These are phyloP conservation scores for Brettanomyces bruxellensis DNA, from an alignment of 805 yeast species.

Conservation along the genomic window DNA sequence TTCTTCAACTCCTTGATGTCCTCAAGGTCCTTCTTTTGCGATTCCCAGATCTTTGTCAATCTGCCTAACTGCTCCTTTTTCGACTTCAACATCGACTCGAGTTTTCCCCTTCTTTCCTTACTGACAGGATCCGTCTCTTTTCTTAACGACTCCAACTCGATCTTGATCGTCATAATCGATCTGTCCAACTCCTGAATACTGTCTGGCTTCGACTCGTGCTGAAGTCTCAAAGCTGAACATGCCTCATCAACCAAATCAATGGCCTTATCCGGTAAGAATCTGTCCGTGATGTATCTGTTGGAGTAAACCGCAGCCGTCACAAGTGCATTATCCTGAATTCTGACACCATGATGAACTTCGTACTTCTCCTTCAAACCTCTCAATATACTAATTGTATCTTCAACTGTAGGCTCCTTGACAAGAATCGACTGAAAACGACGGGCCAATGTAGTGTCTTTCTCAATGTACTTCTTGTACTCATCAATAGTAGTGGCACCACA, in stretches of 20 bases:
- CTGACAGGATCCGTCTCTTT: slow-evolving; percentile 88
- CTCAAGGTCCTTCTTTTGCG: slow-evolving; percentile 70
- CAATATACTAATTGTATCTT: slow-evolving; percentile 83
- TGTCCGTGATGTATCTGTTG: slow-evolving; percentile 82
- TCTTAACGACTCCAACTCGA: slow-evolving; percentile 86
- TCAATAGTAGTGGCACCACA: slow-evolving; percentile 96
- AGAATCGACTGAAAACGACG: slow-evolving; percentile 87
- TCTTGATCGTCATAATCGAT: slow-evolving; percentile 84
- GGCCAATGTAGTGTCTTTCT: slow-evolving; percentile 92
- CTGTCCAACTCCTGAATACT: slow-evolving; percentile 85
- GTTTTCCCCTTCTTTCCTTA: slow-evolving; percentile 61
- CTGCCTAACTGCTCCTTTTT: slow-evolving; percentile 61
- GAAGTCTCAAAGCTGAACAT: slow-evolving; percentile 86
- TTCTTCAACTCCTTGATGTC: slow-evolving; percentile 71
- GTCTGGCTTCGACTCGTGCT: slow-evolving; percentile 96
- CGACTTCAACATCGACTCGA: slow-evolving; percentile 56
- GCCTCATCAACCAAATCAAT: slow-evolving; percentile 96
- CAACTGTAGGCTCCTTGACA: slow-evolving; percentile 81
- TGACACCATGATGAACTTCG: slow-evolving; percentile 96
- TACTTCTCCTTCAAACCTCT: slow-evolving; percentile 91
- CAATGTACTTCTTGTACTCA: slow-evolving; percentile 86
- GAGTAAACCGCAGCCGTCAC: slow-evolving; percentile 90
- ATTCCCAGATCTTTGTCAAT: slow-evolving; percentile 79
- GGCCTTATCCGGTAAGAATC: slow-evolving; percentile 93
- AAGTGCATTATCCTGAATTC: slow-evolving; percentile 84